Percentiles rank a stretch among this genome's conserved stretches.
Evolutionary conservation across 352 stramenopile genomes (phyloP).

Genomic region (Peronospora belbahrii): DNA sequence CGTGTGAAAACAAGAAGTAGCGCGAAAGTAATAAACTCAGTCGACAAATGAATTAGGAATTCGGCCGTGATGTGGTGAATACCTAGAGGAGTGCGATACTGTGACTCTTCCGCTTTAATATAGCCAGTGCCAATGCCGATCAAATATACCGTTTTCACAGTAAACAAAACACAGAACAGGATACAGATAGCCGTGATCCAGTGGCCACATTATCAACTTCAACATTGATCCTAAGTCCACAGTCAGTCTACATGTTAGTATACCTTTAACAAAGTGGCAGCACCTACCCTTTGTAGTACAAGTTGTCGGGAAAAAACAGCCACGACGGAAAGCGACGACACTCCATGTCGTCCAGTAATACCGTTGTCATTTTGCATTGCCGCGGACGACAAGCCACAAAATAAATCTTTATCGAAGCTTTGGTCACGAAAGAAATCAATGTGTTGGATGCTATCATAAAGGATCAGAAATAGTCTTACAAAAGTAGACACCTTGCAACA

Average conservation of each 20-base stretch:
- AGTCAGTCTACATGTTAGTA: neutral
- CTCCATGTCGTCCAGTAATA: slow-evolving; percentile 1
- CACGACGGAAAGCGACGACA: slow-evolving; percentile 9
- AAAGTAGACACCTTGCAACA: slow-evolving; percentile 65
- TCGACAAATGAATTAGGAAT: slow-evolving; percentile 61
- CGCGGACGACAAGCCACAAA: slow-evolving; percentile 58
- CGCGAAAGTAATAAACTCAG: slow-evolving; percentile 62
- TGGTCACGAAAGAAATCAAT: slow-evolving; percentile 77
- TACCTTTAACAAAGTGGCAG: neutral
- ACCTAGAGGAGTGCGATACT: slow-evolving; percentile 51
- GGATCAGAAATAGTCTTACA: slow-evolving; percentile 52
- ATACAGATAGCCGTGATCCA: slow-evolving; percentile 77
- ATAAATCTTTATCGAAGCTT: slow-evolving; percentile 68
- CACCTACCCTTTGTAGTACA: slow-evolving; percentile 50
- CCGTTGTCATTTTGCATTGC: slow-evolving; percentile 22
- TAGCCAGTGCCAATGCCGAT: slow-evolving; percentile 58
- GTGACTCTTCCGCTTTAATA: slow-evolving; percentile 49
- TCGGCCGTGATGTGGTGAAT: slow-evolving; percentile 67
- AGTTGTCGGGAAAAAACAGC: slow-evolving; percentile 42
- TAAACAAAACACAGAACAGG: slow-evolving; percentile 62
- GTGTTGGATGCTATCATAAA: slow-evolving; percentile 74
- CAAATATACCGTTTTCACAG: slow-evolving; percentile 57
- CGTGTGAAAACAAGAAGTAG: slow-evolving; percentile 60
- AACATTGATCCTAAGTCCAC: slow-evolving; percentile 2
- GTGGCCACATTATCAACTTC: slow-evolving; percentile 6